Conservation (phyloP, 2,329 filamentous ascomycete species). For the Talaromyces sp. region DNA sequence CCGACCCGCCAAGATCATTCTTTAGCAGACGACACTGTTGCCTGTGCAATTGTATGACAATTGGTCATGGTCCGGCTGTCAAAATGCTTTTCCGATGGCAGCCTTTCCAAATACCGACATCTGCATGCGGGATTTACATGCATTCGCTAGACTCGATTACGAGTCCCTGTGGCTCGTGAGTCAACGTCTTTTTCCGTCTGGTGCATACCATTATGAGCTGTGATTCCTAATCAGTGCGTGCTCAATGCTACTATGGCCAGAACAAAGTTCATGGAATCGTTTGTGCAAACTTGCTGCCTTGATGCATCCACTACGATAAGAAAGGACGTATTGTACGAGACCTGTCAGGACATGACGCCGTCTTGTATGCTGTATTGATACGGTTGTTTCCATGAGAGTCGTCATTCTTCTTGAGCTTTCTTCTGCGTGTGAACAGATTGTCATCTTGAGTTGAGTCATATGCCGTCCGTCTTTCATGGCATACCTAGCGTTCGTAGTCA, state of each 20-base stretch:
- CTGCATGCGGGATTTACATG: background rate
- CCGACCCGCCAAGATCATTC: background rate
- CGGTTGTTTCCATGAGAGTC: background rate
- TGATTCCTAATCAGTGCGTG: background rate
- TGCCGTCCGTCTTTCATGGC: background rate
- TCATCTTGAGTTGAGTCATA: background rate
- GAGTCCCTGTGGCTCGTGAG: background rate
- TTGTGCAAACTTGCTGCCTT: constrained; percentile 1
- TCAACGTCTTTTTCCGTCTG: background rate
- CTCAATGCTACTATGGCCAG: background rate
- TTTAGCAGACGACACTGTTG: background rate
- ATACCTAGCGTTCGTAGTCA: background rate
- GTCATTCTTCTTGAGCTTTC: background rate
- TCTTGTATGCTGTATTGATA: background rate
- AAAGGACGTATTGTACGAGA: constrained; percentile 1
- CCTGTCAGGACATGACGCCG: background rate
- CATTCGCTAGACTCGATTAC: background rate
- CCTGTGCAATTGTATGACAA: background rate
- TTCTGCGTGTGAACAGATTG: background rate
- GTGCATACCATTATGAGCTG: background rate
- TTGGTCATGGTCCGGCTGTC: background rate
- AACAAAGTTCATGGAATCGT: background rate
- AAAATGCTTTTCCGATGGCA: background rate
- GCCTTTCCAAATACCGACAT: background rate
- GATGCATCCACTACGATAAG: background rate